These are phyloP conservation scores for Didymella segeticola DNA, from an alignment of 2,329 filamentous ascomycete species.

Conservation along the genomic window DNA sequence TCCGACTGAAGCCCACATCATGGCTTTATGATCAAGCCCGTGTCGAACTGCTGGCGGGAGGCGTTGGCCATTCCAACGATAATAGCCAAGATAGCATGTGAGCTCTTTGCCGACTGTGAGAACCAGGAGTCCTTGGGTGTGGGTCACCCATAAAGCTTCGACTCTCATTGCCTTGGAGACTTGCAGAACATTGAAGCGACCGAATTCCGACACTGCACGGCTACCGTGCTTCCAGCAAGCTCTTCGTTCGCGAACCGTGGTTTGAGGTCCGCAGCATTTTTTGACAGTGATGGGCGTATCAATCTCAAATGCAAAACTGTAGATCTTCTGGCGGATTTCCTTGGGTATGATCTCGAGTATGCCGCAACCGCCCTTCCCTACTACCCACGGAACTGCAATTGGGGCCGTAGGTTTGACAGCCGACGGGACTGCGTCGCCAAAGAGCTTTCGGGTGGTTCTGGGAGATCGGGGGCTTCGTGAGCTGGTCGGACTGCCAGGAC, in stretches of 20 bases:
- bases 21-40: not conserved
- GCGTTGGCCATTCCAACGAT: conserved; percentile 2
- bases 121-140: conserved; percentile 5
- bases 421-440: not conserved
- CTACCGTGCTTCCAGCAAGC: conserved; percentile 23
- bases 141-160: conserved; percentile 23
- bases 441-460: not conserved
- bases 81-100: conserved; percentile 8
- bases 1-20: conserved; percentile 20
- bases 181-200: conserved; percentile 23
- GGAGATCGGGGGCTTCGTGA: not conserved
- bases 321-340: conserved; percentile 23
- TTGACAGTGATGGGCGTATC: conserved; percentile 15
- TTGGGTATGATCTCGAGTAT: conserved; percentile 14
- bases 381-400: not conserved
- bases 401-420: not conserved
- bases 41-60: not conserved
- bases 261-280: conserved; percentile 20
- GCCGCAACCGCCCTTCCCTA: conserved; percentile 10
- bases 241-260: conserved; percentile 19
- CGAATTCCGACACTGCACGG: not conserved
- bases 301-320: conserved; percentile 13
- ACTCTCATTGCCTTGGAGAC: conserved; percentile 14
- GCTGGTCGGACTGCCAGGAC: not conserved
- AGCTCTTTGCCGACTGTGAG: conserved; percentile 5